These are phyloP conservation scores for Millerago galiae DNA, from an alignment of 805 yeast species.

Conservation along the genomic window DNA sequence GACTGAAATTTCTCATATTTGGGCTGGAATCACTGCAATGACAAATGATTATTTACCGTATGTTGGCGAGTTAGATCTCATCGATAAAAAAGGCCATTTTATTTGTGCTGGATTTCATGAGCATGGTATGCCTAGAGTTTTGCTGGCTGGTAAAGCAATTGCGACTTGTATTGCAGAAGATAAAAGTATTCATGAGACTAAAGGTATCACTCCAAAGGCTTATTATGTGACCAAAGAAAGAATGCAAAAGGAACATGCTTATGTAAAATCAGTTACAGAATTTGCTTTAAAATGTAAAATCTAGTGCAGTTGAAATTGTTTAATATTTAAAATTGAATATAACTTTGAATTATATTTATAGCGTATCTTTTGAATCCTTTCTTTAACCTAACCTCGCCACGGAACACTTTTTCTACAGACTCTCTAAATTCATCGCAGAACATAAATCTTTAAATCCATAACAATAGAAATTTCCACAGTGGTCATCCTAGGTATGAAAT, in stretches of 20 bases:
- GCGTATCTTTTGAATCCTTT: too few species aligned
- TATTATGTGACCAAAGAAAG: constrained; percentile 17
- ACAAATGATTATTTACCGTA: constrained; percentile 35
- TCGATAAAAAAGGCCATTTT: constrained; percentile 26
- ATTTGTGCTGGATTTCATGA: constrained; percentile 44
- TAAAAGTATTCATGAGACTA: constrained; percentile 11
- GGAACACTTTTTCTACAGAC: too few species aligned
- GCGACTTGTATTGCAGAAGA: constrained; percentile 22
- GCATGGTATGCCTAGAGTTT: constrained; percentile 46
- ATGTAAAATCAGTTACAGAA: background rate
- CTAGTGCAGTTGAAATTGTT: too few species aligned
- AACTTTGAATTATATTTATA: too few species aligned
- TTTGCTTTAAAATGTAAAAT: background rate
- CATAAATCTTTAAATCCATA: too few species aligned
- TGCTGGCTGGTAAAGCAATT: constrained; percentile 33
- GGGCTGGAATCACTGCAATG: constrained; percentile 46
- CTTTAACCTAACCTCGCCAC: too few species aligned
- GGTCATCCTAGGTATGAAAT: too few species aligned
- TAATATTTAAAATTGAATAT: too few species aligned
- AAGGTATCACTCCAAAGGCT: constrained; percentile 15
- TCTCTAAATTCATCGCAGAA: too few species aligned
- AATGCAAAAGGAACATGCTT: constrained; percentile 9
- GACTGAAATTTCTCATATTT: constrained; percentile 23
- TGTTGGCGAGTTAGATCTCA: constrained; percentile 33
- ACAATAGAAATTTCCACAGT: too few species aligned